Evolutionary conservation across 768 basidiomycete genomes (phyloP).

Genomic region (Amanita pallidorosea): DNA sequence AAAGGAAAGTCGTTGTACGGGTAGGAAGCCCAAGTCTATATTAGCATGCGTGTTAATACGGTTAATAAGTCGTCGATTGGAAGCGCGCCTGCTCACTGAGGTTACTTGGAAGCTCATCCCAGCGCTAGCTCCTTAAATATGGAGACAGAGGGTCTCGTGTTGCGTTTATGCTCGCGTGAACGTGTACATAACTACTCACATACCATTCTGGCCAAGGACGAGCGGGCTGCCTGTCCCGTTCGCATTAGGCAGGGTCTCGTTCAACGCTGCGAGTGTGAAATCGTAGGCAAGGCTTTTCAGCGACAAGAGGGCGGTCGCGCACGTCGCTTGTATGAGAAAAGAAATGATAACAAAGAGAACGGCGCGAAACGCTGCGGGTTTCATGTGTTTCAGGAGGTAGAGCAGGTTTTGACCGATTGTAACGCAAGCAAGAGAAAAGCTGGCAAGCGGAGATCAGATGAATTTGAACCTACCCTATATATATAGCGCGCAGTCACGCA

Average conservation of each 20-base stretch:
- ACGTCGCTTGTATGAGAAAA: not conserved
- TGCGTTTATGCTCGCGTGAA: not conserved
- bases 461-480: not conserved
- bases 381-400: not conserved
- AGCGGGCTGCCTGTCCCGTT: constrained; percentile 34
- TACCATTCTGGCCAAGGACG: constrained; percentile 31
- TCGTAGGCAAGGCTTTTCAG: constrained; percentile 17
- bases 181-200: constrained; percentile 1
- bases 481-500: no score
- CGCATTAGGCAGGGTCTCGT: constrained; percentile 27
- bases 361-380: no score
- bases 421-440: no score
- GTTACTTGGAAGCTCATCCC: constrained; percentile 31
- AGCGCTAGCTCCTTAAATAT: constrained; percentile 17
- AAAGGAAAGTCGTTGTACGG: constrained; percentile 38
- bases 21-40: constrained; percentile 39
- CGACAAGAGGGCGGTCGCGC: not conserved
- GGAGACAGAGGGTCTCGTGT: not conserved
- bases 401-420: not conserved
- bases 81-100: constrained; percentile 21
- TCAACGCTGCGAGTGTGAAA: constrained; percentile 37
- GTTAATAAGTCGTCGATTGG: not conserved
- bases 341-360: not conserved
- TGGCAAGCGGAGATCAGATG: no score
- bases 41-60: no score